Evolutionary conservation across 2,329 filamentous ascomycete species (phyloP).

Genomic region (Botryotinia narcissicola): DNA sequence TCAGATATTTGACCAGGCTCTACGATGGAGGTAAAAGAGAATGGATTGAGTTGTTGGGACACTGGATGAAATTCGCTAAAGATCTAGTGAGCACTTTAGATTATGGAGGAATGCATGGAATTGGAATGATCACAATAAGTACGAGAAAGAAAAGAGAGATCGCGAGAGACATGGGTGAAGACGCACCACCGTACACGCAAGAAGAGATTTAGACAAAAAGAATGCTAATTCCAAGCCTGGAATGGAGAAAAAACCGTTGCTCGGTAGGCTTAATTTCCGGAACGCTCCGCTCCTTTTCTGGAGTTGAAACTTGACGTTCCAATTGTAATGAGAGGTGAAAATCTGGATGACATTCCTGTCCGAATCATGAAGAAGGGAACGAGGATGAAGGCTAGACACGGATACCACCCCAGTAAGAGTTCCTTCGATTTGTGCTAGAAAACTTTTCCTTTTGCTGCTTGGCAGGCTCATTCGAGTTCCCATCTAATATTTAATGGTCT

Average conservation of each 20-base stretch:
- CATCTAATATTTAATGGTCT: not conserved
- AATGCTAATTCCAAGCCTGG: not conserved
- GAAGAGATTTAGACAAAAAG: not conserved
- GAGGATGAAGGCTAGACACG: not conserved
- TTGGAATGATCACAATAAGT: not conserved
- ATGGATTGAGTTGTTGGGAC: not conserved
- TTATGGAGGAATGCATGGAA: not conserved
- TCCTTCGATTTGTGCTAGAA: not conserved
- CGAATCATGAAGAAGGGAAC: not conserved
- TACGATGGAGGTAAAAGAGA: not conserved
- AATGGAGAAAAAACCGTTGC: not conserved
- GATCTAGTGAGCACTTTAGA: not conserved
- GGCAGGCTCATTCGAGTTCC: not conserved
- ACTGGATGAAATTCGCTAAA: not conserved
- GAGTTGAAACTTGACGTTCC: not conserved
- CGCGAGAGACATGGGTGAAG: not conserved
- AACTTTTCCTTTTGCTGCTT: not conserved
- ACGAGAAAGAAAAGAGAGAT: not conserved
- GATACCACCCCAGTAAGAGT: not conserved
- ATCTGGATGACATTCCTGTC: not conserved
- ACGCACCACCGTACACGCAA: not conserved
- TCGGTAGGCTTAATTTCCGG: not conserved
- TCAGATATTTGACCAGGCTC: not conserved
- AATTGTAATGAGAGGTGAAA: not conserved
- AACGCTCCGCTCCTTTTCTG: not conserved